Base-by-base conservation (phyloP, 306 rosid genomes). In the Arachis hypogaea region DNA sequence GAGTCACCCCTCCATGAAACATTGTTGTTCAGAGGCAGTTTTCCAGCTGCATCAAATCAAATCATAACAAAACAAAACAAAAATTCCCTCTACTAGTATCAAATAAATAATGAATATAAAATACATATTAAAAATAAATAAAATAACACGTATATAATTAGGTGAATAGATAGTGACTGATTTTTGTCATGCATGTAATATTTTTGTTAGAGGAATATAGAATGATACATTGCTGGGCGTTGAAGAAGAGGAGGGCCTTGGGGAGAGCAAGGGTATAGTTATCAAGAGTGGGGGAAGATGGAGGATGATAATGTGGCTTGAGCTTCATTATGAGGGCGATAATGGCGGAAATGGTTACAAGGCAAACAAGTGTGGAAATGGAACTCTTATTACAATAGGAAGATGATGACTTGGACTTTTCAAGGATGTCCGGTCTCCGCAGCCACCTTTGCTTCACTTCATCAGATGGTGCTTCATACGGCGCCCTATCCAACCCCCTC, bases 371-470 rank as follows among this genome's bases (percentile, higher is more conserved):
- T 0, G 92, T 87, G 2, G 85, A 6, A n/a, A 91, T 85, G 88
- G 89, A 12, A 49, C 6, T 77, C 81, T 91, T 88, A 30, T 90
- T 8, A 94, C 76, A 92, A 85, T 61, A 91, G 38, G 4, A 33
- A 33, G 38, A 22, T 33, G 38, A 22, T 88, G 49, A 87, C 83
- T 81, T 91, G 82, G 63, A 69, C 71, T 85, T 87, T 88, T 87
- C 87, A 88, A 0, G 2, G 28, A 85, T 94, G 0, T 85, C 85
- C 0, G 95, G 89, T 0, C 95, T 94, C 4, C 88, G 81, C 33
- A 91, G 78, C 97, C 97, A 91, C 80, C 92, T 87, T 68, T 91
- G 95, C 72, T 91, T 91, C 86, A 88, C 95, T 9, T 91, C 97
- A 6, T 49, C 54, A 84, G 56, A 0, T 87, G 92, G 16, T 90